Base-by-base conservation (phyloP, 2,329 filamentous ascomycete genomes). In the Dothistroma septosporum region DNA sequence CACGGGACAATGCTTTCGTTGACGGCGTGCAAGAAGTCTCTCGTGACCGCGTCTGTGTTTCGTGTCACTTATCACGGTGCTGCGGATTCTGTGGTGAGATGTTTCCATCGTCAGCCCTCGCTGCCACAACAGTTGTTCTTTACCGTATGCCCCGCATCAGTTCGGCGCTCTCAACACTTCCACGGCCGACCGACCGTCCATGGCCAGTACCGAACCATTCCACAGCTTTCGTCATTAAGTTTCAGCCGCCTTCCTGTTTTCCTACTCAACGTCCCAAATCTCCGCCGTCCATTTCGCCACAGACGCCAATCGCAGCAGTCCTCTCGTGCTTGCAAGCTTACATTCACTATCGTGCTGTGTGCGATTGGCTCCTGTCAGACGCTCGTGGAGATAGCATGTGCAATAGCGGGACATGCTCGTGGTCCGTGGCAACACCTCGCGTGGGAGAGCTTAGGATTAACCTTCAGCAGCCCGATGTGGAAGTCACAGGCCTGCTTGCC, bases 151-250 rank as follows among this genome's bases (percentile, higher is more conserved):
- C 31, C 50, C 19, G 14, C 19, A 24, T 35, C n/a, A 35, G 12
- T 37, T 53, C 28, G 47, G 47, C 19, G 47, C 21, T 31, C 21
- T 21, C 32, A 11, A 22, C 50, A 53, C 28, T 28, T 10, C 50
- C 32, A 53, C 32, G 28, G 50, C 28, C 21, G 11, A n/a, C 10
- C 16, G 16, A 4, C 49, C 31, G 24, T 44, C n/a, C 32, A 16
- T 19, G 19, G 35, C 24, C 41, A 28, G 32, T 55, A 55, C 41
- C 53, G 35, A 44, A 41, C 37, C 32, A 50, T 24, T 32, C 47
- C 47, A 50, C 24, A 22, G 50, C 57, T 54, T 24, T 59, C 57
- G 50, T 59, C 57, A 52, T 54, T 53, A 37, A 47, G 52, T 59
- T 53, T 59, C 57, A 54, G 41, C 52, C 50, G 35, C 41, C 41